Evolutionary conservation across 176 grass and related monocot genomes (phyloP).

Genomic region (Rhynchospora pubera): DNA sequence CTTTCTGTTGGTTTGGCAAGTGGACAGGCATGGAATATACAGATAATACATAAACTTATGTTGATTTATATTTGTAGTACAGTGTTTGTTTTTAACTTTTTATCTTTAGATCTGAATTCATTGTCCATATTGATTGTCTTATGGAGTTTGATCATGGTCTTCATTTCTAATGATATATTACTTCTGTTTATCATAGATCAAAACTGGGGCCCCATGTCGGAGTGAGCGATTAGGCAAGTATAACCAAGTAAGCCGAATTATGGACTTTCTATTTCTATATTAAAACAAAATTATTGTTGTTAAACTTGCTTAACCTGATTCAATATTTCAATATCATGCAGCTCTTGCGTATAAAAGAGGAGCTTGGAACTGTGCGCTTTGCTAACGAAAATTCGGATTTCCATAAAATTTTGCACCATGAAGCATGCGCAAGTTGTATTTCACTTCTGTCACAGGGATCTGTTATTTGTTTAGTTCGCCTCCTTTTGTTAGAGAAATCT

Average conservation of each 20-base stretch:
- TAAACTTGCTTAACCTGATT: background rate
- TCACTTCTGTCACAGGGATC: background rate
- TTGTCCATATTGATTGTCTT: background rate
- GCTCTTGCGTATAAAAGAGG: conserved; percentile 88
- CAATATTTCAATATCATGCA: conserved; percentile 25
- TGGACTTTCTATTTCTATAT: background rate
- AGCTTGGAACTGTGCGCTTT: conserved; percentile 75
- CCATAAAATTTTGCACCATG: conserved; percentile 18
- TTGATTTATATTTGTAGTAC: background rate
- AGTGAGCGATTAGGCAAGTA: conserved; percentile 88
- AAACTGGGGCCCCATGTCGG: conserved; percentile 89
- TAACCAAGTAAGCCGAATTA: conserved; percentile 57
- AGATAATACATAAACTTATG: too few species aligned
- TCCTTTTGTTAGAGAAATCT: background rate
- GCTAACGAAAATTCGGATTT: conserved; percentile 80
- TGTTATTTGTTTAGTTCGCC: conserved; percentile 1
- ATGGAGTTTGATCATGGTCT: background rate
- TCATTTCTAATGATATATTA: background rate
- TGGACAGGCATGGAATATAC: conserved; percentile 57
- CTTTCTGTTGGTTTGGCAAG: conserved; percentile 89
- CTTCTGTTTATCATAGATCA: conserved; percentile 60
- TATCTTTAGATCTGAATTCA: background rate
- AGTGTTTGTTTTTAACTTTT: background rate
- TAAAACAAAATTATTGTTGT: background rate
- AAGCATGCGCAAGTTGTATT: background rate